Evolutionary conservation across 2,329 filamentous ascomycete species (phyloP), one percentile per base, ranked within the genome.

Genomic region (Sphaerulina vaccinii): DNA sequence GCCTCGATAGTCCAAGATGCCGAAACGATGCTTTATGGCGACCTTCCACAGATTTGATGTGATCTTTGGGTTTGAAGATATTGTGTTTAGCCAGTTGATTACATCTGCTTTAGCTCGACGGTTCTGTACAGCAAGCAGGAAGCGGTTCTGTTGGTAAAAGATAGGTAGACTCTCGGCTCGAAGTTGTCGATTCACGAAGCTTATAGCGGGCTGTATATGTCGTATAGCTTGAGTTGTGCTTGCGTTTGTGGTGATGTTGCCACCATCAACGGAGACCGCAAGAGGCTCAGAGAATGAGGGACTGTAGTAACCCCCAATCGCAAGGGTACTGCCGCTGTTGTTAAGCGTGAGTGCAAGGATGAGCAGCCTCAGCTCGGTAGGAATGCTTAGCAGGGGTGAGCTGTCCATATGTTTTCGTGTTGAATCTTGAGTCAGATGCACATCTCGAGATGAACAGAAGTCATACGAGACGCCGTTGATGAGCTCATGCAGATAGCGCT

Each of bases 311-410:
- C 53, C 53, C 19, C 52, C 52, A 29, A 52, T 45, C 37, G 49
- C 35, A 27, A 40, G 36, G 21, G 44, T 41, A 27, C 29, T 44
- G 10, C 36, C 23, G 18, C 35, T n/a, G n/a, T n/a, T n/a, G 39
- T 24, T n/a, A 9, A 52, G 39, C 19, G 48, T 43, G 32, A 44
- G 37, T 18, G 23, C 44, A 10, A 47, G 41, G 18, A 58, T 58
- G 21, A 50, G 24, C 8, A 58, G 48, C n/a, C 56, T 49, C 15
- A 58, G 40, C 40, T 58, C 56, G 13, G 40, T 52, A 11, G 56
- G 56, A 4, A 58, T 47, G 13, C 32, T 13, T 8, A 58, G 51
- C 2, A 58, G 35, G 23, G 35, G 15, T 29, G 41, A 33, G 16
- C 15, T 18, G 16, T 44, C 41, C 27, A 44, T 44, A 27, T 27